Conservation (phyloP, 306 rosid genomes). For the Betula pendula region DNA sequence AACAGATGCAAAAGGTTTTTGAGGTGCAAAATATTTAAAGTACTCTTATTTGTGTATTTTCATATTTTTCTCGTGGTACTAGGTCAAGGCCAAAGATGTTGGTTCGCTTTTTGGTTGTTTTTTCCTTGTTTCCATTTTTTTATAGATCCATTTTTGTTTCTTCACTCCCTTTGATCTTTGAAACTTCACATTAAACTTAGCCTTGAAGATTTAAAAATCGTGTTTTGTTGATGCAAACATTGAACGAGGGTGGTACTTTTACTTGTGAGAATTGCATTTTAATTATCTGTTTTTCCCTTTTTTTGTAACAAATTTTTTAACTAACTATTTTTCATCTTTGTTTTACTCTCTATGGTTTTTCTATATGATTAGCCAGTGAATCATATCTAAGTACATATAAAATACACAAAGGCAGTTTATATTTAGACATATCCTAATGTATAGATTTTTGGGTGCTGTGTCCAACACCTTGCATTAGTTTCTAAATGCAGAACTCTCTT, state of each 20-base stretch:
- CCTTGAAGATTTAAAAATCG: background rate
- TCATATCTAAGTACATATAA: background rate
- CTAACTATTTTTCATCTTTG: too few species aligned
- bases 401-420: background rate
- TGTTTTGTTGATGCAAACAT: background rate
- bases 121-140: conserved; percentile 8
- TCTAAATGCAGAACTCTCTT: background rate
- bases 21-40: conserved; percentile 51
- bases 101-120: background rate
- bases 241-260: background rate
- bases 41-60: conserved; percentile 1
- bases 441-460: background rate
- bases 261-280: conserved; percentile 1
- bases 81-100: background rate
- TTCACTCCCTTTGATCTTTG: too few species aligned
- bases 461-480: background rate
- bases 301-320: too few species aligned
- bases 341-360: background rate
- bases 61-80: background rate
- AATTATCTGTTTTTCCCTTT: too few species aligned
- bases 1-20: conserved; percentile 70
- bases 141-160: background rate
- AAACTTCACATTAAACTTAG: too few species aligned
- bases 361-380: background rate
- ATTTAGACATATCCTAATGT: background rate